A percentile compares a stretch with the other conserved stretches of the same genome.
Evolutionary conservation across 345 rosid genomes (phyloP).

Genomic region (Lagerstroemia speciosa): DNA sequence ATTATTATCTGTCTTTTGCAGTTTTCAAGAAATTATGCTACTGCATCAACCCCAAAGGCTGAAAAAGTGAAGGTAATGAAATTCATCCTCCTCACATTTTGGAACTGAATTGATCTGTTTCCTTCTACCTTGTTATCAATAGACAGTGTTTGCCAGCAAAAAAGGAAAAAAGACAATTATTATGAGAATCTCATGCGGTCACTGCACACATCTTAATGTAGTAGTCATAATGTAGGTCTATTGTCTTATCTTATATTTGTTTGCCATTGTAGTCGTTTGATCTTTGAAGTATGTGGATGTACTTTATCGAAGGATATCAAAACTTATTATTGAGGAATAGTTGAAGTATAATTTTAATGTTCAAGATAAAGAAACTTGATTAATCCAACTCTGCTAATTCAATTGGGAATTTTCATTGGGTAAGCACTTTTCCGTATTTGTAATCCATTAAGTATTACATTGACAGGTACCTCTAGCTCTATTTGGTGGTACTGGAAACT

Average conservation of each 20-base stretch:
- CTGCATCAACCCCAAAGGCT: constrained; percentile 35
- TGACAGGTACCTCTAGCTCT: constrained; percentile 63
- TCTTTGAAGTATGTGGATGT: neutral
- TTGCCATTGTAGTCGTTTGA: neutral
- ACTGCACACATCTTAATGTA: neutral
- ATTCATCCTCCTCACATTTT: neutral
- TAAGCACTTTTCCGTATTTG: neutral
- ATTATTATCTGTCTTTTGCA: constrained; percentile 20
- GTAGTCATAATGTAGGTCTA: neutral
- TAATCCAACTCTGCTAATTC: neutral
- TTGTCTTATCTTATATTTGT: neutral
- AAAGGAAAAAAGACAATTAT: constrained; percentile 2
- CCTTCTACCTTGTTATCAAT: neutral
- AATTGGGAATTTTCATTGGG: neutral
- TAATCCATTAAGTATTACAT: neutral
- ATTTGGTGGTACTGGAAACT: constrained; percentile 79
- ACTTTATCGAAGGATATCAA: neutral
- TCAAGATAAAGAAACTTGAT: neutral
- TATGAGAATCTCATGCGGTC: neutral
- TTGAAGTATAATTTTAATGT: neutral
- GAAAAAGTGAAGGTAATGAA: constrained; percentile 56
- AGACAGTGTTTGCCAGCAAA: too few species aligned
- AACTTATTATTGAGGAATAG: neutral
- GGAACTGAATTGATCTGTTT: neutral
- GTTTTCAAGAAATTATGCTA: constrained; percentile 45